Base-by-base conservation (phyloP, 202 grass and related monocot species). In the Cymbopogon flexuosus region DNA sequence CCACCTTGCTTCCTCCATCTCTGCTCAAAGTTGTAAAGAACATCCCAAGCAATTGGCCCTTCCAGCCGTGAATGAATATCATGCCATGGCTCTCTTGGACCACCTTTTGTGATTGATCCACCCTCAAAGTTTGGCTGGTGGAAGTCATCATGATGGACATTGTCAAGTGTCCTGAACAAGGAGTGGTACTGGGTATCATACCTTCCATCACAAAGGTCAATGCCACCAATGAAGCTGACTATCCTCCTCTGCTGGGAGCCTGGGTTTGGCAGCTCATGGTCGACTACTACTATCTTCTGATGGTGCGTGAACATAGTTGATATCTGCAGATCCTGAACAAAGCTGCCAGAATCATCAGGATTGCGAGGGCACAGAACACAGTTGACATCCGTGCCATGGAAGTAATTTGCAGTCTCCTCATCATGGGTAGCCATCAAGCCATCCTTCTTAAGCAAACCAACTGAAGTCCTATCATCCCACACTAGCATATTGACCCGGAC, bases 11-110 rank as follows among this genome's bases (percentile, higher is more conserved):
- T 99, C 64, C 88, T 88, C 96, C 96, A 99, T 69, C 96, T 89
- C 88, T 99, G 96, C 84, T 99, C 96, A 54, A 99, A 99, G 83
- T 99, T 99, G 96, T 86, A 99, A 31, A 99, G 81, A 61, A 99
- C 96, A 45, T 99, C 96, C 96, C 96, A 99, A 58, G 96, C 92
- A 62, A 99, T 75, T 49, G 96, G 84, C 22, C 96, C 96, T 88
- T 99, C 96, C 11, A 99, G 52, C 6, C 87, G 86, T 33, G 88
- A 89, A 73, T 99, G 96, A 10, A 95, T 99, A 88, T 99, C 96
- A 80, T 99, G 96, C 96, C 96, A 99, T 37, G 96, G 96, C 45
- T 99, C 96, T 51, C 96, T 92, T 19, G 96, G 96, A 45, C 96
- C 96, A 66, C 96, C 96, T 70, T 93, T 95, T 11, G 29, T 80